Base-by-base conservation (phyloP, 2,329 filamentous ascomycete genomes). In the Diaporthe sp. region DNA sequence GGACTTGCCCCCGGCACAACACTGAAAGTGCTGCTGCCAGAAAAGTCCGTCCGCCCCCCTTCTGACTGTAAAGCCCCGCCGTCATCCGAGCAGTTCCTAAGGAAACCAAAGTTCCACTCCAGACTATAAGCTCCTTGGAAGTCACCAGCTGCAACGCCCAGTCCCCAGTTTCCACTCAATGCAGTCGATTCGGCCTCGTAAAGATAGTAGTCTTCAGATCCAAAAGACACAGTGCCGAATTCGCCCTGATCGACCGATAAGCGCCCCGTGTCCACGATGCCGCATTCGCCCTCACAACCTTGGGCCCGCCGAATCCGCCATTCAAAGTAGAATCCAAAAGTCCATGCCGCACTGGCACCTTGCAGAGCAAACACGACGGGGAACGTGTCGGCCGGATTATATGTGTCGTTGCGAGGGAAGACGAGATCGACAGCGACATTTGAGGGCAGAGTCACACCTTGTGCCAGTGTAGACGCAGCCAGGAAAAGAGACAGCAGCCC, bases 371-470 rank as follows among this genome's bases (percentile, higher is more conserved):
- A 79, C 25, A 82, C 74, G 42, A 82, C 69, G 65, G 81, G 80
- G 69, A 81, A 80, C 4, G 71, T 32, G 17, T 75, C 55, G 1
- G 76, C 72, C 1, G 79, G 79, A 75, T 75, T 77, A 42, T 81
- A 81, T 13, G 79, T 81, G 59, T 78, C 78, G 76, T 82, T 81
- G 73, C 79, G 81, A 1, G 81, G 81, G 74, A 81, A 82, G 53
- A 81, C 73, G 12, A 81, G 39, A 72, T 78, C 79, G 61, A 81
- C 61, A 56, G 81, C 80, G n/a, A 80, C 58, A 17, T 13, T 68
- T 2, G 70, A 37, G 88, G 88, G 70, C 15, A 72, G 37, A 30
- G 58, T 22, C 19, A 72, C 37, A 13, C 6, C 19, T 50, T 71
- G 68, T 39, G 27, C 51, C 53, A 37, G 39, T 1, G 63, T 51